phyloP scores from a whole-genome alignment of 1,284 basidiomycete species.

The Anthracocystis walkeri region DNA sequence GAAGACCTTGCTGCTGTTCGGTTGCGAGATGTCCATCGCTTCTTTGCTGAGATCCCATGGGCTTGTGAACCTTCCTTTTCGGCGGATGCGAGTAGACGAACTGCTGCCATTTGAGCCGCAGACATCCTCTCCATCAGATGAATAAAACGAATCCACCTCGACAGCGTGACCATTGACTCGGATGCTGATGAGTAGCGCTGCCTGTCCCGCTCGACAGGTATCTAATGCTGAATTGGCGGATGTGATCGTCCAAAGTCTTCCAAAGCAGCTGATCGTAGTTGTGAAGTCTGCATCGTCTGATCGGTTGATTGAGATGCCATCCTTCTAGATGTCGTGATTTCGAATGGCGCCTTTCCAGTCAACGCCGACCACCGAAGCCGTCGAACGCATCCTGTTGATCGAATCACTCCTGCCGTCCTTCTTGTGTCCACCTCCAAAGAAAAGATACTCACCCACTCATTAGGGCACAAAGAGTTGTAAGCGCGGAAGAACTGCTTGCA shows the following conservation, averaged over 20 bases:
- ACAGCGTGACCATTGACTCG: background rate
- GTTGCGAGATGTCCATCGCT: too few relatives aligned
- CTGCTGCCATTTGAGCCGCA: too few relatives aligned
- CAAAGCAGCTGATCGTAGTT: background rate
- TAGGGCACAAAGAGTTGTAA: slow-evolving; percentile 97
- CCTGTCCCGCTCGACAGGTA: background rate
- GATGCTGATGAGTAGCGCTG: background rate
- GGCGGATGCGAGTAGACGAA: too few relatives aligned
- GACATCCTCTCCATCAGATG: too few relatives aligned
- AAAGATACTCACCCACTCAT: slow-evolving; percentile 66
- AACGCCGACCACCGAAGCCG: background rate
- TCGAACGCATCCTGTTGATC: background rate
- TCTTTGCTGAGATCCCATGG: too few relatives aligned
- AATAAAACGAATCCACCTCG: background rate
- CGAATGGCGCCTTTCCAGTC: background rate
- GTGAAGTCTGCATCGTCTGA: background rate
- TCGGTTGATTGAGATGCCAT: background rate
- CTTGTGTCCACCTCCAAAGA: background rate
- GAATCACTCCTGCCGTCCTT: background rate
- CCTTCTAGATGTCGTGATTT: background rate
- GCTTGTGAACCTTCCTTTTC: too few relatives aligned
- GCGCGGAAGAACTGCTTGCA: slow-evolving; percentile 99
- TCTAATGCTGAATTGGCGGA: background rate
- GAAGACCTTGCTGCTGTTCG: background rate
- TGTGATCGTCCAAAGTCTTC: background rate